phyloP scores from a whole-genome alignment of 2,329 filamentous ascomycete species.

The Verticillium dahliae region DNA sequence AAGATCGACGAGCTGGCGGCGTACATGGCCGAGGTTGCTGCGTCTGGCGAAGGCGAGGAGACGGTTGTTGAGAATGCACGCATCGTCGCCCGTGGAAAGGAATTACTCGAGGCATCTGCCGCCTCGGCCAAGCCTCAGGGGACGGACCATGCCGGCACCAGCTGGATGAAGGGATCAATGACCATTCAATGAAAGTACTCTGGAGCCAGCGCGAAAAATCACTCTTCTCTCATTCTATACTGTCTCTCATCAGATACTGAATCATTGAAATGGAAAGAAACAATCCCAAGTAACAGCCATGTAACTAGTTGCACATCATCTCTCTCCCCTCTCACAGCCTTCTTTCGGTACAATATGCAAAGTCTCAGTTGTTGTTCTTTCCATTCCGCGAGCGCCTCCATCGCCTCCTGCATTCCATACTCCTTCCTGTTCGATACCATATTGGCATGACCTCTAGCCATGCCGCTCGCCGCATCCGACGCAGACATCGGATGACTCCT shows the following conservation, averaged over 20 bases:
- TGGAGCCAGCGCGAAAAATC: too few relatives aligned
- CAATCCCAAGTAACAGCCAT: too few relatives aligned
- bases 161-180: neutral
- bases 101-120: slow-evolving; percentile 6
- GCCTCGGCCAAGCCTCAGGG: neutral
- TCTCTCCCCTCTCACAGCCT: too few relatives aligned
- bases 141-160: neutral
- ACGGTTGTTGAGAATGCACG: slow-evolving; percentile 13
- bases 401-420: neutral
- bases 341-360: too few relatives aligned
- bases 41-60: slow-evolving; percentile 13
- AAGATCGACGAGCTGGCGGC: slow-evolving; percentile 15
- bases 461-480: neutral
- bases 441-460: neutral
- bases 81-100: slow-evolving; percentile 15
- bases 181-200: too few relatives aligned
- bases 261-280: too few relatives aligned
- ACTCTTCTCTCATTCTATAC: too few relatives aligned
- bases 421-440: neutral
- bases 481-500: neutral
- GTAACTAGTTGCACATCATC: too few relatives aligned
- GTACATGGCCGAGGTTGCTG: slow-evolving; percentile 16
- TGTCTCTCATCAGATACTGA: too few relatives aligned
- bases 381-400: neutral
- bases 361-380: too few relatives aligned